Evolutionary conservation across 139 green algal species (phyloP).

Genomic region (Zygnema circumcarinatum): DNA sequence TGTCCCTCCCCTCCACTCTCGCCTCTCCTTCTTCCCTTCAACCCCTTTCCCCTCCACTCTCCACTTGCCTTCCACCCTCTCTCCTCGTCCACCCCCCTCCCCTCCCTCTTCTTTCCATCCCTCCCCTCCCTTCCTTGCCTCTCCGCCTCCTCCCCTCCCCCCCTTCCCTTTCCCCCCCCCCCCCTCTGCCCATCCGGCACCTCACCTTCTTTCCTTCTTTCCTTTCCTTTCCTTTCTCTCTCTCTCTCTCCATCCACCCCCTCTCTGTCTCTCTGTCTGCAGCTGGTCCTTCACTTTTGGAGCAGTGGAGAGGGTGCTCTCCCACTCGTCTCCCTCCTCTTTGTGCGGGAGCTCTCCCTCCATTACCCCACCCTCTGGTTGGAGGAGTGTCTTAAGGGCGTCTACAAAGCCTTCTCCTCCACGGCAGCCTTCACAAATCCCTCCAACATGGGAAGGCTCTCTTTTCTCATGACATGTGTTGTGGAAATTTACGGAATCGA

Average conservation of each 20-base stretch:
- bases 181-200: too few relatives aligned
- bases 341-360: constrained; percentile 82
- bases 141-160: too few relatives aligned
- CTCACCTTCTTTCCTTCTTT: too few relatives aligned
- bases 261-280: not conserved
- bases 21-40: too few relatives aligned
- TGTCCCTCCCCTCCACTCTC: too few relatives aligned
- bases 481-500: constrained; percentile 75
- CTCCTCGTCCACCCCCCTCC: too few relatives aligned
- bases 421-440: constrained; percentile 90
- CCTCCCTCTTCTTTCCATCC: too few relatives aligned
- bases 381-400: constrained; percentile 66
- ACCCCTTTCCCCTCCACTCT: too few relatives aligned
- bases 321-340: constrained; percentile 80
- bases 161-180: too few relatives aligned
- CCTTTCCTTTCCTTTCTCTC: constrained; percentile 24
- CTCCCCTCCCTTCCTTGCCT: too few relatives aligned
- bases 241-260: too few relatives aligned
- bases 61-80: too few relatives aligned
- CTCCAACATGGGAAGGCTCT: constrained; percentile 73
- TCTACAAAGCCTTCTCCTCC: constrained; percentile 79
- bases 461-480: constrained; percentile 86
- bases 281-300: constrained; percentile 75
- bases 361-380: constrained; percentile 62
- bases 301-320: constrained; percentile 69